Evolutionary conservation across 257 asterid species (phyloP).

Genomic region (Euphrasia confusa): DNA sequence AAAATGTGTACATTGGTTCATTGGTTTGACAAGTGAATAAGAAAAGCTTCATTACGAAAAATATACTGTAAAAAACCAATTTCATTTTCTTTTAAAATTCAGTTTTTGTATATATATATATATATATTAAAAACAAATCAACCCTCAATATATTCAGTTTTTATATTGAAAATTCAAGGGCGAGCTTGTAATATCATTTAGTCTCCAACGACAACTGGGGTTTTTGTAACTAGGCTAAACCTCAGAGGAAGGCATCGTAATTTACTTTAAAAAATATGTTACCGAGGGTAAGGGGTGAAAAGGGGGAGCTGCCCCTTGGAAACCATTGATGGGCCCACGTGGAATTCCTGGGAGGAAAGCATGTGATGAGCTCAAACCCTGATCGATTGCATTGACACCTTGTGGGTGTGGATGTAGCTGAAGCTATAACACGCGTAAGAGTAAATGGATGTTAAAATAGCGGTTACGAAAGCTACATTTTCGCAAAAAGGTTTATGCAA

Average conservation of each 20-base stretch:
- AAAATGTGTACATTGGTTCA: not conserved
- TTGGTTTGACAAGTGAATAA: no score
- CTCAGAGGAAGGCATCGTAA: not conserved
- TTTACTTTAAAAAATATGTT: not conserved
- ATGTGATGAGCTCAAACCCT: conserved; percentile 41
- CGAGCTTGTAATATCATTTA: not conserved
- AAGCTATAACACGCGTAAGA: conserved; percentile 7
- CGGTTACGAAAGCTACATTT: not conserved
- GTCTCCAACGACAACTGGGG: not conserved
- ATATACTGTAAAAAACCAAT: not conserved
- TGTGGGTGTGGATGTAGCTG: conserved; percentile 47
- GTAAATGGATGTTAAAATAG: not conserved
- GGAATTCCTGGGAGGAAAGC: conserved; percentile 39
- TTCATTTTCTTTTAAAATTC: no score
- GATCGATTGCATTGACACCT: conserved; percentile 42
- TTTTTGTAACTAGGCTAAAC: not conserved
- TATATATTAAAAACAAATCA: no score
- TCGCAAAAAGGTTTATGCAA: not conserved
- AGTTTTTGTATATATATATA: no score
- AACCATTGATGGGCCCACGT: conserved; percentile 35
- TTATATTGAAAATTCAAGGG: not conserved
- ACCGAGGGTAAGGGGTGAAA: conserved; percentile 57
- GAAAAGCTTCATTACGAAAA: no score
- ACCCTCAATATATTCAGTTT: no score
- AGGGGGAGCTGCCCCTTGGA: conserved; percentile 34